Percentiles rank a stretch among this genome's conserved stretches.
Conservation (phyloP, 2,329 filamentous ascomycete species). For the Chaetomiaceae sp. region DNA sequence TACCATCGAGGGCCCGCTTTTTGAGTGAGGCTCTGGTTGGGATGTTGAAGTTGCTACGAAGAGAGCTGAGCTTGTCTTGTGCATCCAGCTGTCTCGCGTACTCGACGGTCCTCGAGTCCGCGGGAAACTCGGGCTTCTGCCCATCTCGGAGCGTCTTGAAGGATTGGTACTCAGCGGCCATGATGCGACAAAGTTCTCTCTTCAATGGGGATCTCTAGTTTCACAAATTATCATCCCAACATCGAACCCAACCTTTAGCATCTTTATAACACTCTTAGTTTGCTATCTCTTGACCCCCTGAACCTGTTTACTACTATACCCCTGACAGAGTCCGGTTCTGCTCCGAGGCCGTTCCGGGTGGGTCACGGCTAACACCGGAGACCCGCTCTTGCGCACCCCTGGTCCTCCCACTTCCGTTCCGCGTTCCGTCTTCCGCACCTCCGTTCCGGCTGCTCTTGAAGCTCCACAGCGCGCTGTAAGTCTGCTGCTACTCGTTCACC, state of each 20-base stretch:
- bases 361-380: slow-evolving; percentile 3
- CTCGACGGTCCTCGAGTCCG: slow-evolving; percentile 42
- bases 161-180: slow-evolving; percentile 38
- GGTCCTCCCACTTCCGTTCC: slow-evolving; percentile 15
- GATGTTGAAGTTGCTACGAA: slow-evolving; percentile 70
- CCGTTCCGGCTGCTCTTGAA: slow-evolving; percentile 10
- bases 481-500: not conserved
- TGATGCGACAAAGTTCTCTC: not conserved
- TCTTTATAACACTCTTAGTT: slow-evolving; percentile 3
- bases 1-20: slow-evolving; percentile 53
- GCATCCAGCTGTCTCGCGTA: slow-evolving; percentile 54
- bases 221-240: no score
- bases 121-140: slow-evolving; percentile 42
- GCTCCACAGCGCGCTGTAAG: no score
- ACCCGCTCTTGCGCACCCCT: slow-evolving; percentile 2
- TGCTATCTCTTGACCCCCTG: not conserved
- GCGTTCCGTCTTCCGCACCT: slow-evolving; percentile 22
- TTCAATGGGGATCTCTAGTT: not conserved
- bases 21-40: slow-evolving; percentile 69
- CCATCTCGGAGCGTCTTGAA: slow-evolving; percentile 40
- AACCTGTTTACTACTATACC: slow-evolving; percentile 2
- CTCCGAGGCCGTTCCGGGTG: not conserved
- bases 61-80: slow-evolving; percentile 54
- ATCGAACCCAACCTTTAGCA: not conserved
- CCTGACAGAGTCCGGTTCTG: slow-evolving; percentile 1